Base-by-base conservation (phyloP, 768 basidiomycete genomes). In the Suillus clintonianus region DNA sequence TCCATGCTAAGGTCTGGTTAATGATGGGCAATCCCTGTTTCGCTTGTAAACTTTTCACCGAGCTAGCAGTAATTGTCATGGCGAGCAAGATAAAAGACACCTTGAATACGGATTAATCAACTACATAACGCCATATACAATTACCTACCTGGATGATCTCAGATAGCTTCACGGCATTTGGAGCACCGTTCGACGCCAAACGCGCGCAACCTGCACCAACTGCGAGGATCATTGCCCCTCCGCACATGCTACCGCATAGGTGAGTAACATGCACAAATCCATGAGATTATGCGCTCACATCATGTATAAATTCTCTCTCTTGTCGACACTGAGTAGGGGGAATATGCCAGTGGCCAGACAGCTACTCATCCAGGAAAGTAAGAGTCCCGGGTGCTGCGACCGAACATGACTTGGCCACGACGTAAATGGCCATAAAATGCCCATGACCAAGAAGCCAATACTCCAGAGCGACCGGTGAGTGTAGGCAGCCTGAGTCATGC, bases 401-500 rank as follows among this genome's bases (percentile, higher is more conserved):
- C 77, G 68, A 42, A 76, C 67, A 13, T 73, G 69, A 4, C 72
- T 64, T 0, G 82, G 78, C 87, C 86, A 88, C n/a, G 79, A 69
- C 8, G 70, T 70, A 36, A 83, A 64, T 4, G 92, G 91, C 92
- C 92, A 94, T 1, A 83, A 58, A 3, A 86, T 58, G 11, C 89
- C 91, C 42, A 90, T 85, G 5, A 84, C 36, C 0, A 83, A 64
- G 67, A 86, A 88, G 11, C 89, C 87, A n/a, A 81, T 64, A 64
- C 88, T 87, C 92, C 91, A 94, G 15, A 93, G 81, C 2, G 79
- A 80, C 13, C 93, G 82, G 66, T 88, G 82, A 0, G 86, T 87
- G 74, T 94, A 95, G 1, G 86, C 93, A 34, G 79, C 77, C 91
- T 92, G 60, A 32, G 37, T 13, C 13, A 62, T 42, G 37, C 30